phyloP scores from a whole-genome alignment of 2,329 filamentous ascomycete genomes.

The Rutstroemia sp. region DNA sequence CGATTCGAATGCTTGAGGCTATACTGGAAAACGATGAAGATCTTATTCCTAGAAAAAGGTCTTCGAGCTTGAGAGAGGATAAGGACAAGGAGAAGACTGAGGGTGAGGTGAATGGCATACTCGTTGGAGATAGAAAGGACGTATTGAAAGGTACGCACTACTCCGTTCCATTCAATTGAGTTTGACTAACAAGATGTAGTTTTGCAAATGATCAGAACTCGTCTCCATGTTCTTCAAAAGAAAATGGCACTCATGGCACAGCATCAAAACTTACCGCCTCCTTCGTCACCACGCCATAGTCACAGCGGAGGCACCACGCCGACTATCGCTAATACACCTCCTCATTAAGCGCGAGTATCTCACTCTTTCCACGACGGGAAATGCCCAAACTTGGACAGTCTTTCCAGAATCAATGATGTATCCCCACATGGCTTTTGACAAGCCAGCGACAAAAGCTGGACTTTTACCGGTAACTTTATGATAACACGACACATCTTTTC shows the following conservation, averaged over 20 bases:
- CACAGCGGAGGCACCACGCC: constrained; percentile 28
- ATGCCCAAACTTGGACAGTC: too few relatives aligned
- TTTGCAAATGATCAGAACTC: constrained; percentile 54
- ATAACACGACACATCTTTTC: constrained; percentile 1
- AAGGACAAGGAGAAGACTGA: constrained; percentile 36
- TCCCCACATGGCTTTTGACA: not conserved
- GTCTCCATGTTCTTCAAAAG: constrained; percentile 49
- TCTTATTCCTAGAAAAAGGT: constrained; percentile 34
- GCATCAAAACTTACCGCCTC: constrained; percentile 22
- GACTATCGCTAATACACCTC: constrained; percentile 27
- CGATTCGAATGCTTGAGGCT: constrained; percentile 90
- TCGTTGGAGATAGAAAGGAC: constrained; percentile 64
- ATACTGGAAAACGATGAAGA: constrained; percentile 79
- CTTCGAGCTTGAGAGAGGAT: constrained; percentile 34
- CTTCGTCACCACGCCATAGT: constrained; percentile 24
- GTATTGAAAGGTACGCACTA: constrained; percentile 59
- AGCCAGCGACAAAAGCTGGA: not conserved
- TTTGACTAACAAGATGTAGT: constrained; percentile 35
- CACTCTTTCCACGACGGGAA: too few relatives aligned
- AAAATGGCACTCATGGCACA: constrained; percentile 56
- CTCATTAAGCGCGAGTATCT: constrained; percentile 14
- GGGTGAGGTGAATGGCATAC: constrained; percentile 46
- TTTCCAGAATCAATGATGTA: too few relatives aligned
- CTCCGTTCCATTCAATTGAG: not conserved
- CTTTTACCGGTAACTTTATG: constrained; percentile 1